Evolutionary conservation across 176 grass and related monocot genomes (phyloP).

Genomic region (Phragmites australis): DNA sequence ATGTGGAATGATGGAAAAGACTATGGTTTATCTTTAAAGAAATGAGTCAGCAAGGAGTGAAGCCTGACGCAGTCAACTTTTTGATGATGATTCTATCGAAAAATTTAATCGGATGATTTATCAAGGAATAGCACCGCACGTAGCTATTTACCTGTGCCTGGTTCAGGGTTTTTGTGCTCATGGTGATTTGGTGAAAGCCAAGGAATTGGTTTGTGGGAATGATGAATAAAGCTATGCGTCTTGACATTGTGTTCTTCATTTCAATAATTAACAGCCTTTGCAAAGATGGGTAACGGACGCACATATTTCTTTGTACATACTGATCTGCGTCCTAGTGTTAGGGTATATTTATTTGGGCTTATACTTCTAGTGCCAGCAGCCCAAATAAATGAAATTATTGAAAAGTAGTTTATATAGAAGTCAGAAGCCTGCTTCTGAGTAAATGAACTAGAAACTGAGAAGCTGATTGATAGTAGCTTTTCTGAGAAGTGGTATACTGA

Average conservation of each 20-base stretch:
- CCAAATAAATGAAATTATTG: too few species aligned
- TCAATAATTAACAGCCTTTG: slow-evolving; percentile 15
- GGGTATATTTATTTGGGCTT: too few species aligned
- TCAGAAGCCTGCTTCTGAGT: too few species aligned
- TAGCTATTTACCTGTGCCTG: background rate
- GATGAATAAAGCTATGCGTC: background rate
- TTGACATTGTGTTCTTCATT: background rate
- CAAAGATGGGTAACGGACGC: slow-evolving; percentile 18
- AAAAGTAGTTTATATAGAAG: too few species aligned
- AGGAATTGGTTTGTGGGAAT: slow-evolving; percentile 42
- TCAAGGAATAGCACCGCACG: background rate
- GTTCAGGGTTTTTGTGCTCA: slow-evolving; percentile 36
- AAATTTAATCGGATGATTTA: slow-evolving; percentile 11
- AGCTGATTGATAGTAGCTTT: too few species aligned
- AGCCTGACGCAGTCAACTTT: background rate
- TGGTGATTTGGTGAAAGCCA: too few species aligned
- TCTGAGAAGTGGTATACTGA: too few species aligned
- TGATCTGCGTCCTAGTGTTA: slow-evolving; percentile 1
- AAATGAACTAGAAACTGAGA: too few species aligned
- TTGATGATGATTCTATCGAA: background rate
- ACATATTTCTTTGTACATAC: background rate
- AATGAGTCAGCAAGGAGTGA: slow-evolving; percentile 14
- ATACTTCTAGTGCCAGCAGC: too few species aligned
- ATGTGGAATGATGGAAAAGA: background rate
- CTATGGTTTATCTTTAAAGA: background rate